These are phyloP conservation scores for Forsythia viridissima DNA, from an alignment of 257 asterid species.

Conservation along the genomic window DNA sequence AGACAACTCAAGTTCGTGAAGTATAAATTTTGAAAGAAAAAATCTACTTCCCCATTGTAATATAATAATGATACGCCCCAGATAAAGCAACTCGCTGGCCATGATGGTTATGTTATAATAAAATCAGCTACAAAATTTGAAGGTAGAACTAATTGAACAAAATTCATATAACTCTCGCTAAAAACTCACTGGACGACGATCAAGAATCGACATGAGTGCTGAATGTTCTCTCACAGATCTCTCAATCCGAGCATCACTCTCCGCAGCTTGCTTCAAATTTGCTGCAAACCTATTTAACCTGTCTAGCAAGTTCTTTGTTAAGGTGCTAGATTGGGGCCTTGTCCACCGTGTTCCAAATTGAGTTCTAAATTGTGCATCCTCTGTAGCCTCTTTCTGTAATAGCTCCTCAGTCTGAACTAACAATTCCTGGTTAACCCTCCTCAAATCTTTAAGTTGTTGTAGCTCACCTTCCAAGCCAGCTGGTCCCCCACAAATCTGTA, in stretches of 20 bases:
- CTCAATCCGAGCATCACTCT: conserved; percentile 94
- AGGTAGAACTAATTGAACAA: conserved; percentile 9
- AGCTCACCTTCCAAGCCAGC: conserved; percentile 90
- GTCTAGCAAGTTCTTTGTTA: conserved; percentile 84
- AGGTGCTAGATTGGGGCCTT: conserved; percentile 93
- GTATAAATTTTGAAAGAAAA: background rate
- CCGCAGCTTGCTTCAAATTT: conserved; percentile 94
- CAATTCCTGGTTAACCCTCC: conserved; percentile 92
- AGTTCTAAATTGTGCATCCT: conserved; percentile 88
- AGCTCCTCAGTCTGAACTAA: conserved; percentile 89
- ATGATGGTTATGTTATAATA: background rate
- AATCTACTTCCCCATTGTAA: background rate
- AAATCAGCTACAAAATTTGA: conserved; percentile 5
- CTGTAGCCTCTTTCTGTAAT: conserved; percentile 85
- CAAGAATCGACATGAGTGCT: conserved; percentile 87
- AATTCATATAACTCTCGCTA: conserved; percentile 17
- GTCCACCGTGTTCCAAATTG: conserved; percentile 96
- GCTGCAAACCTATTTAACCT: conserved; percentile 87
- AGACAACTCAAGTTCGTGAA: background rate
- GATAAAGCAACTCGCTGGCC: conserved; percentile 6
- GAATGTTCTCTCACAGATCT: conserved; percentile 90
- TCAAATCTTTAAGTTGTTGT: conserved; percentile 86
- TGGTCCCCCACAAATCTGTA: conserved; percentile 94
- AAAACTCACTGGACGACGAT: conserved; percentile 76
- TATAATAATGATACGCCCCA: conserved; percentile 9